Evolutionary conservation across 495 filamentous ascomycete species (phyloP), one percentile per base, ranked within the genome.

Genomic region (Friedmanniomyces endolithicus): DNA sequence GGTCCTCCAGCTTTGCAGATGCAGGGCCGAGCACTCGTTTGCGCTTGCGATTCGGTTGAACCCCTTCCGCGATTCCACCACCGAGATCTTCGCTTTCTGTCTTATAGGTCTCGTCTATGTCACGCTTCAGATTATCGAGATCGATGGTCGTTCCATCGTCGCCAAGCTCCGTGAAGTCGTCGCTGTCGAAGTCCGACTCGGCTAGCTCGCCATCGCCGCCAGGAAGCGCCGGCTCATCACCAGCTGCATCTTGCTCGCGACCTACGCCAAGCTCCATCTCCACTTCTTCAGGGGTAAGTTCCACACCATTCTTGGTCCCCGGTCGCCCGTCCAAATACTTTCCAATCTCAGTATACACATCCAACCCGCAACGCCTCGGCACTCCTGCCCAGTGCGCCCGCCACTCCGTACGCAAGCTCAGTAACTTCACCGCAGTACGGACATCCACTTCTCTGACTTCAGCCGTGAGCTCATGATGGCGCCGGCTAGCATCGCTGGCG

Each of bases 401-500:
- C 31, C 41, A 44, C 9, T 53, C 46, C 8, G 29, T 6, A 9
- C 16, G 16, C 40, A 57, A 7, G 8, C 35, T 43, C 20, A 61
- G 49, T 7, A 57, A 9, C 24, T 41, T 29, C 1, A 20, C 12
- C 1, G 58, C 58, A n/a, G 46, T 31, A 11, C 33, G 40, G 1
- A 53, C 58, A 50, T 61, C 58, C 4, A 27, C 20, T 14, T 17
- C 17, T 6, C 7, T 52, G 20, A 61, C 58, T n/a, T 57, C 48
- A 17, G 54, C n/a, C 11, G 22, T 50, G 17, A 55, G 54, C 19
- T 63, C 59, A 46, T 46, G 51, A 25, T 56, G 34, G 14, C 3
- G 20, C 11, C 54, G 11, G 12, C 62, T 63, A 20, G 59, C 58
- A 16, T 67, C 63, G 69, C 58, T 73, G 25, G 67, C 75, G 54